Evolutionary conservation across 2,329 filamentous ascomycete genomes (phyloP).

Genomic region (Aspergillus aculeatus): DNA sequence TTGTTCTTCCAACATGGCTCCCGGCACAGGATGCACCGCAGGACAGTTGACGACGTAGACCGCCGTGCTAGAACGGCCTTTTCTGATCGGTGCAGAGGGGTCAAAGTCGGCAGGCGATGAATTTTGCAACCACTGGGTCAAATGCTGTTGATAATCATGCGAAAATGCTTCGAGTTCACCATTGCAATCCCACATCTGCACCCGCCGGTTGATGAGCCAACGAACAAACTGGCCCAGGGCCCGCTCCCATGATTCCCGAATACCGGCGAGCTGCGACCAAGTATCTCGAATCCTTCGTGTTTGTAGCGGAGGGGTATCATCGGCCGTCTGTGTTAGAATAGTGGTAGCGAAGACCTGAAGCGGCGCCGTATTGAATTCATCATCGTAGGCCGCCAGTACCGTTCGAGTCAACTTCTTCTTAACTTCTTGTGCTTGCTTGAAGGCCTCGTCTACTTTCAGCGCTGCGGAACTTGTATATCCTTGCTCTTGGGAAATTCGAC

Average conservation of each 20-base stretch:
- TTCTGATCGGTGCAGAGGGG: conserved; percentile 4
- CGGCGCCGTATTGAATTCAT: conserved; percentile 18
- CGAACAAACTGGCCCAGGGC: conserved; percentile 21
- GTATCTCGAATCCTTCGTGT: conserved; percentile 21
- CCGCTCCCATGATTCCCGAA: conserved; percentile 18
- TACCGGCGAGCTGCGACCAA: conserved; percentile 17
- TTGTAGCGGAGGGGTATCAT: conserved; percentile 18
- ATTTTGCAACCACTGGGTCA: conserved; percentile 33
- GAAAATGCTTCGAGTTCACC: conserved; percentile 25
- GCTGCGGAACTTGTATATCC: conserved; percentile 16
- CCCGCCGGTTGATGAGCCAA: conserved; percentile 28
- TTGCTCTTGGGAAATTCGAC: conserved; percentile 24
- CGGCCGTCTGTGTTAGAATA: conserved; percentile 21
- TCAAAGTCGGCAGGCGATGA: conserved; percentile 15
- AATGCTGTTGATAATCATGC: conserved; percentile 25
- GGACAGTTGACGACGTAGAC: conserved; percentile 38
- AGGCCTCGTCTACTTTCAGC: conserved; percentile 19
- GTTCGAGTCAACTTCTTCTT: conserved; percentile 22
- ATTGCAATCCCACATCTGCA: conserved; percentile 29
- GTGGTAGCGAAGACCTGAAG: conserved; percentile 22
- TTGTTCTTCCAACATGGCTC: conserved; percentile 31
- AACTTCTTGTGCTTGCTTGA: conserved; percentile 17
- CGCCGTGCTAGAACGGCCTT: conserved; percentile 5
- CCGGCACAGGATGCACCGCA: conserved; percentile 33
- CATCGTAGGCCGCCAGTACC: conserved; percentile 23